Conservation (phyloP, 352 stramenopile species). For the Globisporangium spinosum region DNA sequence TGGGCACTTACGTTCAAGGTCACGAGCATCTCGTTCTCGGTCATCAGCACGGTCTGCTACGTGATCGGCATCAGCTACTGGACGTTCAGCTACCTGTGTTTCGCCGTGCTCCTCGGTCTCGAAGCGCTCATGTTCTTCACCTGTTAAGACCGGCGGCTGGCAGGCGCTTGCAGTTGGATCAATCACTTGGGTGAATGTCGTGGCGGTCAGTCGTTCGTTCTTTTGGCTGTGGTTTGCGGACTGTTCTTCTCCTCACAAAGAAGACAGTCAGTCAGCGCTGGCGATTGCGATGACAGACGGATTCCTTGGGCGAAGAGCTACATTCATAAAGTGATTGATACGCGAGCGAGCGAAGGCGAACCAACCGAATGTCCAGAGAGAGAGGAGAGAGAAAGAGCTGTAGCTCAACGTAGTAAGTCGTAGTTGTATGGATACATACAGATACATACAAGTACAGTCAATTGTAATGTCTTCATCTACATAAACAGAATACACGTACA, state of each 20-base stretch:
- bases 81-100: conserved; percentile 54
- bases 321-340: too few relatives aligned
- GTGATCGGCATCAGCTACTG: conserved; percentile 55
- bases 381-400: not conserved
- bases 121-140: conserved; percentile 80
- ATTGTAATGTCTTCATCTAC: not conserved
- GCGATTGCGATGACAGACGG: not conserved
- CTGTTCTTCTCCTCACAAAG: conserved; percentile 9
- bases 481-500: not conserved
- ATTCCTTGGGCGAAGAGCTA: not conserved
- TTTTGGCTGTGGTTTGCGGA: too few relatives aligned
- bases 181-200: not conserved
- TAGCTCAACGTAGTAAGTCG: not conserved
- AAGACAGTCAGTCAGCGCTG: not conserved
- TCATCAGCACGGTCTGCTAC: conserved; percentile 39
- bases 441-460: not conserved
- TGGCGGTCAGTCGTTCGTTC: not conserved
- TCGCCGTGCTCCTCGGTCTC: conserved; percentile 44
- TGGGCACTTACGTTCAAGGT: conserved; percentile 73
- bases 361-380: not conserved
- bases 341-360: not conserved
- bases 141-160: conserved; percentile 34
- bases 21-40: conserved; percentile 36
- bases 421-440: conserved; percentile 5
- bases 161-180: not conserved